These are phyloP conservation scores for Chrysoporthe cubensis DNA, from an alignment of 2,329 filamentous ascomycete genomes.

Conservation along the genomic window DNA sequence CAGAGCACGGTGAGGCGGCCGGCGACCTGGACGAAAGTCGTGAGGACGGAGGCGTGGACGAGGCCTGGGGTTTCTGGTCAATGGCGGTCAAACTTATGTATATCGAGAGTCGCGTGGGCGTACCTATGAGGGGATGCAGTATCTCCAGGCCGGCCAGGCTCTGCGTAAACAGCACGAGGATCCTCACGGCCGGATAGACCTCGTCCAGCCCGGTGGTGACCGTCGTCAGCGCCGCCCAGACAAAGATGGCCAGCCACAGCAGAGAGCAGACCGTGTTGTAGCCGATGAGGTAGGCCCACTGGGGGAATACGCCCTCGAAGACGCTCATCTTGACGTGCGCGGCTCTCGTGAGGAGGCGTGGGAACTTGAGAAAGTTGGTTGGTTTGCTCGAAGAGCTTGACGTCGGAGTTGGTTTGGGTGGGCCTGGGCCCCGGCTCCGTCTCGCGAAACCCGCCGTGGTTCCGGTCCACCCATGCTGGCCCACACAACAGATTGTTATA, in stretches of 20 bases:
- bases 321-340: slow-evolving; percentile 19
- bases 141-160: slow-evolving; percentile 22
- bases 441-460: neutral
- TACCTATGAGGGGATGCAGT: slow-evolving; percentile 22
- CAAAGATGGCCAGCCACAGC: slow-evolving; percentile 20
- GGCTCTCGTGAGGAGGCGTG: neutral
- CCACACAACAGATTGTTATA: too few relatives aligned
- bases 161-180: slow-evolving; percentile 24
- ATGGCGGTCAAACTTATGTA: neutral
- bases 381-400: neutral
- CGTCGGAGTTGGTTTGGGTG: slow-evolving; percentile 6
- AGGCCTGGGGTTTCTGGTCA: slow-evolving; percentile 20
- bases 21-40: slow-evolving; percentile 25
- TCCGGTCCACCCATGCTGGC: neutral
- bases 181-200: slow-evolving; percentile 21
- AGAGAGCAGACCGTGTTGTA: slow-evolving; percentile 23
- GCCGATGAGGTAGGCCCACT: slow-evolving; percentile 29
- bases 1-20: slow-evolving; percentile 26
- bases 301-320: slow-evolving; percentile 26
- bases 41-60: slow-evolving; percentile 25
- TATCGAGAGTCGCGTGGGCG: neutral
- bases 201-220: slow-evolving; percentile 11
- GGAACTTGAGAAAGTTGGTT: neutral
- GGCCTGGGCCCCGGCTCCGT: neutral
- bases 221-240: slow-evolving; percentile 15